phyloP scores from a whole-genome alignment of 1,139 yeast species.

The Blastobotrys indianensis region DNA sequence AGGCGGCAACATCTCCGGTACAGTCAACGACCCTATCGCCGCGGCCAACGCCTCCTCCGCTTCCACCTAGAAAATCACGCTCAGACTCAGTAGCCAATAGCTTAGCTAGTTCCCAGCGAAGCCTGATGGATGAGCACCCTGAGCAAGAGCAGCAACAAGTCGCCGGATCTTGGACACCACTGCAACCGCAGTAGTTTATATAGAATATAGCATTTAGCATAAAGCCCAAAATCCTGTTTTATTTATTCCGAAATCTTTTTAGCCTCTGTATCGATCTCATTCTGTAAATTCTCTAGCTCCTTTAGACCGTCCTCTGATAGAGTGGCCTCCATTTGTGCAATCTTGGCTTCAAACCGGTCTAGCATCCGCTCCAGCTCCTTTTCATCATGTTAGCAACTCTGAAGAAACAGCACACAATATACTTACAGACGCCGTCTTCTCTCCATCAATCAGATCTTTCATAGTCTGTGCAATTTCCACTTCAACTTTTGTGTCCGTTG shows the following conservation, averaged over 20 bases:
- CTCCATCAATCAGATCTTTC: conserved; percentile 51
- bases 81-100: not conserved
- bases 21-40: conserved; percentile 2
- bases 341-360: conserved; percentile 48
- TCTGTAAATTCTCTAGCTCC: conserved; percentile 17
- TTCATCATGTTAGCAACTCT: not conserved
- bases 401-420: not conserved
- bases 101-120: not conserved
- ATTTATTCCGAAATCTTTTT: conserved; percentile 1
- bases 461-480: conserved; percentile 43
- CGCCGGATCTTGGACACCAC: conserved; percentile 19
- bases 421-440: conserved; percentile 46
- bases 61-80: conserved; percentile 14
- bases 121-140: conserved; percentile 5
- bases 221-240: not conserved
- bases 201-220: not conserved
- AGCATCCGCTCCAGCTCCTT: conserved; percentile 48
- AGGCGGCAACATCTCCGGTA: conserved; percentile 1
- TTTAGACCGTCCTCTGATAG: conserved; percentile 28
- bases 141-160: conserved; percentile 11
- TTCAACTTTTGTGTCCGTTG: conserved; percentile 18
- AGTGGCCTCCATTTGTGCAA: conserved; percentile 39
- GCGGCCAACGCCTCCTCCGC: conserved; percentile 16
- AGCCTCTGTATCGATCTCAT: conserved; percentile 14
- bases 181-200: conserved; percentile 15